Conservation (phyloP, 768 basidiomycete species). For the Pulveroboletus sp. region DNA sequence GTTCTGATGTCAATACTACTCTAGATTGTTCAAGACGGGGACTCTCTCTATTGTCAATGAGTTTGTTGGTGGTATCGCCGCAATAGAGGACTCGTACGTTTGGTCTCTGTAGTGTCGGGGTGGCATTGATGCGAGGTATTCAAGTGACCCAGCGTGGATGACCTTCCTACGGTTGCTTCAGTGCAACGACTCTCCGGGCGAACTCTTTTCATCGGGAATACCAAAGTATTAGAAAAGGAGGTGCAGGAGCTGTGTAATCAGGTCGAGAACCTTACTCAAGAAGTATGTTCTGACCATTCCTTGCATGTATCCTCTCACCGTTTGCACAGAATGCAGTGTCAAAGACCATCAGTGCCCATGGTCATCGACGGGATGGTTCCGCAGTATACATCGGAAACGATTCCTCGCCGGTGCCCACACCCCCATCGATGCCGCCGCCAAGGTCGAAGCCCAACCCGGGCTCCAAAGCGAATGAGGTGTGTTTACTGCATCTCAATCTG, state of each 20-base stretch:
- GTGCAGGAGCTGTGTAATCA: slow-evolving; percentile 54
- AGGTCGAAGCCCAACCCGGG: slow-evolving; percentile 36
- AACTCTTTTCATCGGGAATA: slow-evolving; percentile 51
- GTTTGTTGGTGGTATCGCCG: slow-evolving; percentile 60
- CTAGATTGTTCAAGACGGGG: slow-evolving; percentile 62
- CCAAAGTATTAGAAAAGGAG: slow-evolving; percentile 51
- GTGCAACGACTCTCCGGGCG: slow-evolving; percentile 68
- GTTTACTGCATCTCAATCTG: not conserved
- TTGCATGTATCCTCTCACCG: not conserved
- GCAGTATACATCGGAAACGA: slow-evolving; percentile 13
- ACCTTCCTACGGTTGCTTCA: slow-evolving; percentile 53
- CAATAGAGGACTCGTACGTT: slow-evolving; percentile 63
- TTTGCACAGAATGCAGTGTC: slow-evolving; percentile 6
- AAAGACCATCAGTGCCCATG: not conserved
- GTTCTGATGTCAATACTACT: slow-evolving; percentile 10
- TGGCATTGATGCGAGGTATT: slow-evolving; percentile 15
- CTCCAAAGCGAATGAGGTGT: slow-evolving; percentile 56
- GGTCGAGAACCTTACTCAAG: slow-evolving; percentile 62
- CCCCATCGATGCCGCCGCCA: slow-evolving; percentile 17
- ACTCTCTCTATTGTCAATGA: slow-evolving; percentile 57
- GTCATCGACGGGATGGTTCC: slow-evolving; percentile 17
- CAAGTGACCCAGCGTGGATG: slow-evolving; percentile 66
- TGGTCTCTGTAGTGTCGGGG: not conserved
- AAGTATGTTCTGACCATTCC: slow-evolving; percentile 42
- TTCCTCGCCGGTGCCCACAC: not conserved